Percentiles rank a stretch among this genome's conserved stretches.
Evolutionary conservation across 176 grass and related monocot species (phyloP).

Genomic region (Cenchrus fungigraminus): DNA sequence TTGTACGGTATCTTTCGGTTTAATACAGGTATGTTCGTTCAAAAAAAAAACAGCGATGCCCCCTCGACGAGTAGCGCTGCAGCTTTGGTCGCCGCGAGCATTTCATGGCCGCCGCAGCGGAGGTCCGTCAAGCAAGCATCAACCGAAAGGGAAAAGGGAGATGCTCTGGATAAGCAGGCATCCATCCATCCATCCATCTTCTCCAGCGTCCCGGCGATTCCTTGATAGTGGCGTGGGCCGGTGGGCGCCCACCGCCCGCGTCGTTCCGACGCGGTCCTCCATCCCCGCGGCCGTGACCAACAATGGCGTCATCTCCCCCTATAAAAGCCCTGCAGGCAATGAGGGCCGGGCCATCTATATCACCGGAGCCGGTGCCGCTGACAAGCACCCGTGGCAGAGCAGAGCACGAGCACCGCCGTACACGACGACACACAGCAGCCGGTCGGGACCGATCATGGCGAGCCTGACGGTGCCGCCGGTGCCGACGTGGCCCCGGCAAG

Average conservation of each 20-base stretch:
- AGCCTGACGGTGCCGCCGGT: conserved; percentile 74
- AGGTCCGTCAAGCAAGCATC: not conserved
- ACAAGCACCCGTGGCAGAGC: conserved; percentile 32
- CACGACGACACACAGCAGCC: too few species aligned
- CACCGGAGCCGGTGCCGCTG: too few species aligned
- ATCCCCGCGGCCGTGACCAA: not conserved
- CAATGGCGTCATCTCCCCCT: not conserved
- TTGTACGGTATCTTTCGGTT: too few species aligned
- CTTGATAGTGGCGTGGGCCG: conserved; percentile 10
- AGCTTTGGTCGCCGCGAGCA: not conserved
- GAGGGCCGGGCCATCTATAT: too few species aligned
- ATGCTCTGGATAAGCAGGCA: conserved; percentile 35
- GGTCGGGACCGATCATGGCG: conserved; percentile 38
- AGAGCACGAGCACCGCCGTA: too few species aligned
- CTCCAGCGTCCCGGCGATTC: not conserved
- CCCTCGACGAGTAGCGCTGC: not conserved
- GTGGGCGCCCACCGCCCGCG: conserved; percentile 16
- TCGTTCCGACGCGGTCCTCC: conserved; percentile 25
- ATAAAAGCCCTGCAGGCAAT: too few species aligned
- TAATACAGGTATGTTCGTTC: too few species aligned
- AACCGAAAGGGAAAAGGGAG: conserved; percentile 11
- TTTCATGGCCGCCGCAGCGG: not conserved
- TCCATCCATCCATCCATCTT: not conserved
- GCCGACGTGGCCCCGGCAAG: conserved; percentile 62
- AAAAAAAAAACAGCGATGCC: not conserved